phyloP scores from a whole-genome alignment of 805 yeast genomes.

The Priceomyces fermenticarens region DNA sequence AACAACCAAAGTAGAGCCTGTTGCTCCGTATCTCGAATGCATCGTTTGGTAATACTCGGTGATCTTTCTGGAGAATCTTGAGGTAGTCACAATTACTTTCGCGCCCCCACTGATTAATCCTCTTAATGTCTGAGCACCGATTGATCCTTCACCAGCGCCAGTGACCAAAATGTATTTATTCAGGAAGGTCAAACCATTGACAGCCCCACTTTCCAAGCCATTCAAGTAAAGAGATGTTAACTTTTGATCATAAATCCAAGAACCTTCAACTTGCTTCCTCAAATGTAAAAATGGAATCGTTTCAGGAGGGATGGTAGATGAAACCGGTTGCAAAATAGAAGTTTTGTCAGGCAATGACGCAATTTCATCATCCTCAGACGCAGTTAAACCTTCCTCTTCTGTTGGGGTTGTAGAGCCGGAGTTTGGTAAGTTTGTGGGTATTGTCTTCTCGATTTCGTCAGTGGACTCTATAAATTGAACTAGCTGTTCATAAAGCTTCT shows the following conservation, averaged over 20 bases:
- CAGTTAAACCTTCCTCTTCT: conserved; percentile 36
- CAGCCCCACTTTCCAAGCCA: conserved; percentile 90
- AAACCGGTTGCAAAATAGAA: conserved; percentile 68
- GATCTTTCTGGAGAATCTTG: conserved; percentile 88
- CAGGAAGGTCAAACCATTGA: conserved; percentile 87
- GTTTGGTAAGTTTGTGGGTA: conserved; percentile 19
- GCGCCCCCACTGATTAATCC: conserved; percentile 98
- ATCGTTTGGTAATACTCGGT: conserved; percentile 94
- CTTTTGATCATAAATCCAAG: conserved; percentile 84
- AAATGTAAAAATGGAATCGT: conserved; percentile 94
- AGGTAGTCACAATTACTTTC: conserved; percentile 92
- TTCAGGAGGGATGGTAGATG: conserved; percentile 70
- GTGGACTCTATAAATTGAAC: conserved; percentile 65
- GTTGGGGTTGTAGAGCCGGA: conserved; percentile 39
- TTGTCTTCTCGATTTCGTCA: conserved; percentile 58
- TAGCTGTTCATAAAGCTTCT: conserved; percentile 67
- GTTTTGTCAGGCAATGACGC: conserved; percentile 78
- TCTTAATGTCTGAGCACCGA: conserved; percentile 94
- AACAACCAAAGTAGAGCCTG: conserved; percentile 88
- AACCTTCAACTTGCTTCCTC: conserved; percentile 69
- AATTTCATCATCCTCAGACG: conserved; percentile 72
- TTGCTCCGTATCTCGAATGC: conserved; percentile 89
- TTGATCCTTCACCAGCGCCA: conserved; percentile 99
- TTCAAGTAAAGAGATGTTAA: conserved; percentile 78
- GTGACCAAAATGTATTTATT: conserved; percentile 88